A percentile compares a stretch with the other conserved stretches of the same genome.
phyloP scores from a whole-genome alignment of 139 green algal genomes.

The Chlorella sp. region DNA sequence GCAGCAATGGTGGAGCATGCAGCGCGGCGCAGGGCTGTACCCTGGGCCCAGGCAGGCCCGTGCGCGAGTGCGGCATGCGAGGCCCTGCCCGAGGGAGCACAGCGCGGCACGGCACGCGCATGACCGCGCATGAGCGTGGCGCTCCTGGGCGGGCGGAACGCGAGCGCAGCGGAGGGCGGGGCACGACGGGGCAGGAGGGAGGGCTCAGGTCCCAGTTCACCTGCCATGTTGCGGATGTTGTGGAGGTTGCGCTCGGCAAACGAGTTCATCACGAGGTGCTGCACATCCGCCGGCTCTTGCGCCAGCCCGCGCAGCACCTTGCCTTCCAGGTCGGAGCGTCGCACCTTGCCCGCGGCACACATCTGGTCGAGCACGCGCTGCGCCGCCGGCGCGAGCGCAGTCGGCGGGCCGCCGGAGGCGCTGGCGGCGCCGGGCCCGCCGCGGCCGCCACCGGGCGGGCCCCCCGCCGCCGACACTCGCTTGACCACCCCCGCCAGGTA shows the following conservation, averaged over 20 bases:
- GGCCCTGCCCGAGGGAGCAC: too few species aligned
- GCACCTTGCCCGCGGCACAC: neutral
- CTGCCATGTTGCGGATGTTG: conserved; percentile 26
- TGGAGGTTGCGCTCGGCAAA: conserved; percentile 19
- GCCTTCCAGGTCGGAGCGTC: conserved; percentile 17
- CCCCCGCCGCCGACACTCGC: neutral
- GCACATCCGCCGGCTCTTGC: conserved; percentile 1
- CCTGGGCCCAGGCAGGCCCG: too few species aligned
- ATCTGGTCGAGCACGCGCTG: conserved; percentile 6
- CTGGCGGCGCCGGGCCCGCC: neutral
- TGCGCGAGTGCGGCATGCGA: too few species aligned
- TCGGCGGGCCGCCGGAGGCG: neutral
- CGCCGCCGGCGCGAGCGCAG: neutral
- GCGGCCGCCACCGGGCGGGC: neutral
- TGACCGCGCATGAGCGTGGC: too few species aligned
- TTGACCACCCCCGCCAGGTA: conserved; percentile 24
- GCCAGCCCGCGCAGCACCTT: neutral
- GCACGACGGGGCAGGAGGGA: too few species aligned
- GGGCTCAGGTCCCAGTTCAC: too few species aligned
- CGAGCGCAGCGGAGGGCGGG: too few species aligned
- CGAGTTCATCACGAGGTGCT: conserved; percentile 23
- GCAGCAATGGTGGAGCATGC: too few species aligned
- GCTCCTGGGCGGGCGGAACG: too few species aligned
- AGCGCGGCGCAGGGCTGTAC: too few species aligned
- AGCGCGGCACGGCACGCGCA: too few species aligned